phyloP scores from a whole-genome alignment of 140 eudicot species.

The Bidens hawaiensis region DNA sequence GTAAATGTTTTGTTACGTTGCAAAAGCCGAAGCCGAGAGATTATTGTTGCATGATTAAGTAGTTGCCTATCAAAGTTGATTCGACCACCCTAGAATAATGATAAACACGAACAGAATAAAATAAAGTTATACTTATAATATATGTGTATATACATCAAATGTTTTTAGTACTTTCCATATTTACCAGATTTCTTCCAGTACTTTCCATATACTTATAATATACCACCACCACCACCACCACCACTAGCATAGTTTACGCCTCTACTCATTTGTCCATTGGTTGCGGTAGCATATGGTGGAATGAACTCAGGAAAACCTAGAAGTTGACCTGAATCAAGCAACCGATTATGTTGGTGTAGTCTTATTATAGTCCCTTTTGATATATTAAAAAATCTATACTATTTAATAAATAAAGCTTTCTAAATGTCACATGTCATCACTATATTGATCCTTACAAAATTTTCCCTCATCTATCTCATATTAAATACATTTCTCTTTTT shows the following conservation, averaged over 20 bases:
- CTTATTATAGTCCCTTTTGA: too few species aligned
- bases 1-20: slow-evolving; percentile 34
- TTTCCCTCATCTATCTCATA: too few species aligned
- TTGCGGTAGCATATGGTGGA: slow-evolving; percentile 23
- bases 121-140: neutral
- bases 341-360: neutral
- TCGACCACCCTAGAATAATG: slow-evolving; percentile 45
- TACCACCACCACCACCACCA: slow-evolving; percentile 25
- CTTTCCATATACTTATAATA: too few species aligned
- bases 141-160: too few species aligned
- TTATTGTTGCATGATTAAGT: slow-evolving; percentile 30
- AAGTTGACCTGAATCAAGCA: slow-evolving; percentile 15
- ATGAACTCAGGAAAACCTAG: slow-evolving; percentile 24
- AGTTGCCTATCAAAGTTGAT: slow-evolving; percentile 44
- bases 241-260: slow-evolving; percentile 39
- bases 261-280: slow-evolving; percentile 9
- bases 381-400: too few species aligned
- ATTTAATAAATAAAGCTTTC: too few species aligned
- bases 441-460: too few species aligned
- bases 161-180: too few species aligned
- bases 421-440: too few species aligned
- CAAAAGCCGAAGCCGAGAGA: slow-evolving; percentile 23
- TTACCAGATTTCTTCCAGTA: slow-evolving; percentile 30
- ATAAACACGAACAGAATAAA: slow-evolving; percentile 2
- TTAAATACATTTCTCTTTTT: too few species aligned